Conservation (phyloP, 192 early-diverging fungal genomes). For the Irineochytrium annulatum region DNA sequence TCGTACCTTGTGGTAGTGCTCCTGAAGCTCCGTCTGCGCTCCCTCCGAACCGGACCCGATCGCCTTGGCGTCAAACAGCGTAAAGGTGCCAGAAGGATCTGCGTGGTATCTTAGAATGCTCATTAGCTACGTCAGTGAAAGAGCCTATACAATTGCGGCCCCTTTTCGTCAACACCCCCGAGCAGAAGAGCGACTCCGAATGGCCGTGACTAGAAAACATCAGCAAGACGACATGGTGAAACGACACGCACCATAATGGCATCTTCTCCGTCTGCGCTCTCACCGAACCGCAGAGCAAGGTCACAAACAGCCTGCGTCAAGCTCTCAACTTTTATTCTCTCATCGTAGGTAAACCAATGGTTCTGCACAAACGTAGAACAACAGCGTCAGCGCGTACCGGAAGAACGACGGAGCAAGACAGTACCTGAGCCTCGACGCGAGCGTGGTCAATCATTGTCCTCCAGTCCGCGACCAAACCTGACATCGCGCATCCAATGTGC, state of each 20-base stretch:
- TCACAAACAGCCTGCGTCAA: conserved; percentile 98
- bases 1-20: conserved; percentile 85
- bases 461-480: conserved; percentile 92
- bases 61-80: conserved; percentile 93
- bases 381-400: neutral
- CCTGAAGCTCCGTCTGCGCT: conserved; percentile 95
- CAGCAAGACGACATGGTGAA: neutral
- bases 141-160: conserved; percentile 84
- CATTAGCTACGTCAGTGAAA: conserved; percentile 6
- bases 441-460: conserved; percentile 99
- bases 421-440: conserved; percentile 87
- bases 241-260: conserved; percentile 79
- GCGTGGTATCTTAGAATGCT: conserved; percentile 69
- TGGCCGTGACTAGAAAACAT: conserved; percentile 73
- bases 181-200: conserved; percentile 99
- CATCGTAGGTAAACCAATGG: conserved; percentile 94
- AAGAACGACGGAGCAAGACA: conserved; percentile 6
- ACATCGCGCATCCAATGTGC: conserved; percentile 96
- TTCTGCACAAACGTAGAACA: conserved; percentile 49
- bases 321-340: conserved; percentile 91
- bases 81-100: conserved; percentile 97
- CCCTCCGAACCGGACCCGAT: conserved; percentile 99
- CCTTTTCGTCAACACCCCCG: conserved; percentile 95
- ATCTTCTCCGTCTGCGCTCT: conserved; percentile 93
- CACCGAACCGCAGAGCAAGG: conserved; percentile 93